Evolutionary conservation across 495 filamentous ascomycete species (phyloP).

Genomic region (Eremomyces bilateralis): DNA sequence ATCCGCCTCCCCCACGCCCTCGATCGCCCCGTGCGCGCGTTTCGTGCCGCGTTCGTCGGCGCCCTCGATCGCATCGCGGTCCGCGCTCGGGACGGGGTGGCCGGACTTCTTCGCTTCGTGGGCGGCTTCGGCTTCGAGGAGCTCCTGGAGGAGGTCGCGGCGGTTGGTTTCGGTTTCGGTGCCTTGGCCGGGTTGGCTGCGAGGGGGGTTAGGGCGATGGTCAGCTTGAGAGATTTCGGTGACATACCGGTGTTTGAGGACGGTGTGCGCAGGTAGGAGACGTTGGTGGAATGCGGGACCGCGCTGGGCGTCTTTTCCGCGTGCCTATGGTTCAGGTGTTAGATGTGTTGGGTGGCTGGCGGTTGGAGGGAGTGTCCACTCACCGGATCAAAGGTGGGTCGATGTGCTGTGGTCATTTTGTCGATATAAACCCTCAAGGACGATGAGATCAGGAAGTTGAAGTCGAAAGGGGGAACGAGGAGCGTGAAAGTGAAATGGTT

Average conservation of each 20-base stretch:
- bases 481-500: no score
- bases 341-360: background rate
- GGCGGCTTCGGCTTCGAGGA: conserved; percentile 67
- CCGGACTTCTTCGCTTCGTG: conserved; percentile 74
- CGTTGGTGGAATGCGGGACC: conserved; percentile 94
- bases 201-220: background rate
- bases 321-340: conserved; percentile 37
- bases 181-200: conserved; percentile 70
- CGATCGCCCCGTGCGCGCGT: conserved; percentile 46
- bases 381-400: conserved; percentile 88
- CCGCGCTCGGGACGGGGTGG: conserved; percentile 14
- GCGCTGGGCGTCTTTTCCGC: conserved; percentile 83
- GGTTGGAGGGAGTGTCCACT: conserved; percentile 8
- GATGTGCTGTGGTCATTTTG: conserved; percentile 33
- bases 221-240: no score
- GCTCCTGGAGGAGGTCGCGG: conserved; percentile 77
- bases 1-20: conserved; percentile 22
- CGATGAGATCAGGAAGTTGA: no score
- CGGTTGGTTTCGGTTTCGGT: conserved; percentile 48
- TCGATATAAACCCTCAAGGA: no score
- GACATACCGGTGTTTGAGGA: conserved; percentile 64
- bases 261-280: conserved; percentile 76
- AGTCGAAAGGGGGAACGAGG: no score
- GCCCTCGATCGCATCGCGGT: conserved; percentile 12
- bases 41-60: conserved; percentile 26